A percentile compares a stretch with the other conserved stretches of the same genome.
Conservation (phyloP, 345 rosid genomes). For the Isatis tinctoria region DNA sequence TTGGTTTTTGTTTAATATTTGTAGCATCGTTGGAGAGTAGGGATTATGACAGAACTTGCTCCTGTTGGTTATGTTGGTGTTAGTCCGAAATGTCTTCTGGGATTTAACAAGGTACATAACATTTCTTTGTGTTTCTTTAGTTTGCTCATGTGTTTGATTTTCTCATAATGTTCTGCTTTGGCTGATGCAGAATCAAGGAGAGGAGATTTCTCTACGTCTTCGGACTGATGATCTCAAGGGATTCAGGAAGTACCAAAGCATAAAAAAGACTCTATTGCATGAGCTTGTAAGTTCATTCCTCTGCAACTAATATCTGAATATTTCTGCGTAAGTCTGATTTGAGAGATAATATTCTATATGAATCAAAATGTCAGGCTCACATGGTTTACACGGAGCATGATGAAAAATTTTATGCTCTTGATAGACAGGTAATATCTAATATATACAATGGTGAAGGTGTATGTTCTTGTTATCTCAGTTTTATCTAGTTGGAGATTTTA, state of each 20-base stretch:
- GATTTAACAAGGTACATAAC: conserved; percentile 71
- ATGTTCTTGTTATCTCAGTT: neutral
- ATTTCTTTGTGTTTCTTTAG: neutral
- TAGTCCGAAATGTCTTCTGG: conserved; percentile 81
- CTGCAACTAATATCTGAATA: neutral
- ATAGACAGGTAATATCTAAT: conserved; percentile 62
- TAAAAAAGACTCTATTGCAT: conserved; percentile 85
- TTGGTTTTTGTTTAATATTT: neutral
- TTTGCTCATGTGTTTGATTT: neutral
- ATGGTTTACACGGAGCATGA: conserved; percentile 93
- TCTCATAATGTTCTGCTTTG: neutral
- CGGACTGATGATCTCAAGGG: conserved; percentile 97
- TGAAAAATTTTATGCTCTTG: conserved; percentile 72
- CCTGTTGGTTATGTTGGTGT: conserved; percentile 98
- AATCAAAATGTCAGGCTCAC: conserved; percentile 67
- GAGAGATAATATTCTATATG: conserved; percentile 1
- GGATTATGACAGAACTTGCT: conserved; percentile 93
- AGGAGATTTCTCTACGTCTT: conserved; percentile 94
- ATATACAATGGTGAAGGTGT: neutral
- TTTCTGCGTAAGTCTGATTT: neutral
- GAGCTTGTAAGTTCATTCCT: conserved; percentile 64
- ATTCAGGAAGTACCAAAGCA: conserved; percentile 90
- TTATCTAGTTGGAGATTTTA: conserved; percentile 1
- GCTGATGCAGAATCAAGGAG: conserved; percentile 71
- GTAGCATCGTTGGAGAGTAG: conserved; percentile 86